Evolutionary conservation across 2,329 filamentous ascomycete genomes (phyloP).

Genomic region (Thelonectria olida): DNA sequence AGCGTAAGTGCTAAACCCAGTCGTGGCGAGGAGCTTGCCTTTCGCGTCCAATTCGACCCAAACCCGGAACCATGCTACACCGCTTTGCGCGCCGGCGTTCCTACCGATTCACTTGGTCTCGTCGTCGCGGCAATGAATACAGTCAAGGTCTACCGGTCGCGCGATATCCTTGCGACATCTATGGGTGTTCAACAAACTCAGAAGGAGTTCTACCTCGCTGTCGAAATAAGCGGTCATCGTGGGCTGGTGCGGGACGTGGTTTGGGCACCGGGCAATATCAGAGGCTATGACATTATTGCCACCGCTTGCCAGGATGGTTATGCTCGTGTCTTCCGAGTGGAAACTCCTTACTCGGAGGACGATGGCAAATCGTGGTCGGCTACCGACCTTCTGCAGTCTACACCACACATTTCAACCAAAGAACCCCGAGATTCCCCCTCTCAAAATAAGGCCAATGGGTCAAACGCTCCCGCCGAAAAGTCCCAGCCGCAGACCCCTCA

Average conservation of each 20-base stretch:
- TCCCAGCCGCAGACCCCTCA: slow-evolving; percentile 37
- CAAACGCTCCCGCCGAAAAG: slow-evolving; percentile 31
- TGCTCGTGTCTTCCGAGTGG: slow-evolving; percentile 86
- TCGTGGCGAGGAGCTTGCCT: slow-evolving; percentile 86
- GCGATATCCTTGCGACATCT: slow-evolving; percentile 62
- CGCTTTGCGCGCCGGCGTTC: slow-evolving; percentile 81
- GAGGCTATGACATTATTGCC: slow-evolving; percentile 89
- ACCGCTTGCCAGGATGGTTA: slow-evolving; percentile 93
- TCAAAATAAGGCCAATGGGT: slow-evolving; percentile 44
- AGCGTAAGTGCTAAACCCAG: slow-evolving; percentile 75
- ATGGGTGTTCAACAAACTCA: slow-evolving; percentile 64
- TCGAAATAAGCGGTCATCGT: slow-evolving; percentile 77
- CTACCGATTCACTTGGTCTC: slow-evolving; percentile 79
- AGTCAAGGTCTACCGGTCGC: slow-evolving; percentile 84
- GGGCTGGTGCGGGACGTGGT: slow-evolving; percentile 86
- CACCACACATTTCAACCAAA: slow-evolving; percentile 33
- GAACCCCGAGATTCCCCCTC: slow-evolving; percentile 40
- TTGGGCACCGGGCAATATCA: slow-evolving; percentile 91
- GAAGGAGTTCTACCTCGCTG: slow-evolving; percentile 87
- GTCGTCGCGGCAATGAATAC: slow-evolving; percentile 87
- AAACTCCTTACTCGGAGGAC: slow-evolving; percentile 62
- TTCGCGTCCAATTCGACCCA: slow-evolving; percentile 87
- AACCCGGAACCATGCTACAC: slow-evolving; percentile 83
- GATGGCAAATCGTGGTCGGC: slow-evolving; percentile 62
- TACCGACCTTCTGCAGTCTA: slow-evolving; percentile 53